Evolutionary conservation across 805 yeast genomes (phyloP), one percentile per base, ranked within the genome.

Genomic region (Saccharomycopsis guyanensis): DNA sequence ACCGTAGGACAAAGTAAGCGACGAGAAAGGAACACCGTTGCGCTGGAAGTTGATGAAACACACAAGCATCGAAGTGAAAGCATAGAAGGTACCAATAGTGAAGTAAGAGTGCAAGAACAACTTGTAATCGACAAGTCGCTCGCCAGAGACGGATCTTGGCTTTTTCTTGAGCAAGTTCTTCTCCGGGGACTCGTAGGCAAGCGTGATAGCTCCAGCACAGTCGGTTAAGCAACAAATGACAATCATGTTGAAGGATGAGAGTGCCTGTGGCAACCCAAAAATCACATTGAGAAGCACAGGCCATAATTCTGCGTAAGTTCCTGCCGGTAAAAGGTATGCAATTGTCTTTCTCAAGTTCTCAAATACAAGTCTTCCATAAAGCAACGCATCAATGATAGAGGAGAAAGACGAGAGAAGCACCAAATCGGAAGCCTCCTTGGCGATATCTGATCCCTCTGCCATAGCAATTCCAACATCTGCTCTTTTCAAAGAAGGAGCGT

Each of bases 371-470:
- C 73, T 61, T 16, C 75, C 74, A 49, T 61, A 67, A 43, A 59
- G 60, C 50, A 69, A 54, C 1, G 72, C 73, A 39, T 65, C 67
- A 31, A 69, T 57, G 24, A 70, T 57, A 3, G 62, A 57, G 6
- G 54, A 47, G 43, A 57, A 57, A 4, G 56, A 52, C n/a, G 57
- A 58, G 2, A 96, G 88, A 52, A 91, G 71, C 43, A 91, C 89
- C 97, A 91, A 91, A 64, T 91, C 97, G 3, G 96, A 86, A 2
- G 97, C 97, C 64, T 91, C 97, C 59, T 91, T 91, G 42, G 97
- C 97, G 37, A 91, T 97, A 64, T 91, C 97, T 0, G 97, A 91
- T 49, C 97, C 97, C 56, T 77, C 78, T 50, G 87, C 91, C 91
- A 89, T 87, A 12, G 95, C 82, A 55, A 89, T 86, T 58, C 97